A percentile compares a stretch with the other conserved stretches of the same genome.
phyloP scores from a whole-genome alignment of 305 asterid genomes.

The Euphrasia arctica region DNA sequence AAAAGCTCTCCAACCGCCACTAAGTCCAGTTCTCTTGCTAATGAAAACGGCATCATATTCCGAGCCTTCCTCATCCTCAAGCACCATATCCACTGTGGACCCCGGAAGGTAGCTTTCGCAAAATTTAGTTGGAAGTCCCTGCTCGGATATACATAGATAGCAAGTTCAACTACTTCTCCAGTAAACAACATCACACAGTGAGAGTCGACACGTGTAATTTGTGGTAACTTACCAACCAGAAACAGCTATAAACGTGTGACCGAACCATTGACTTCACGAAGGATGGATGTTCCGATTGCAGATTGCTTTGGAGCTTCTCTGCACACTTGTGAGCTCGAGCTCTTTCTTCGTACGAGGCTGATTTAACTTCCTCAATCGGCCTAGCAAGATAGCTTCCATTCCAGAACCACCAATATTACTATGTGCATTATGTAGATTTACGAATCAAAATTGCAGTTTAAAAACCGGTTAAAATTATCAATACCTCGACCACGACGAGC shows the following conservation, averaged over 20 bases:
- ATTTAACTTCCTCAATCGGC: constrained; percentile 71
- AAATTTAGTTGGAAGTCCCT: constrained; percentile 78
- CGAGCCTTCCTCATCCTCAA: constrained; percentile 61
- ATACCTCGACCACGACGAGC: constrained; percentile 74
- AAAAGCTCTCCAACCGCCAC: constrained; percentile 98
- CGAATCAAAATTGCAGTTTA: neutral
- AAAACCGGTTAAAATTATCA: neutral
- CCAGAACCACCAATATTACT: constrained; percentile 16
- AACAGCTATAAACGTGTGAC: constrained; percentile 89
- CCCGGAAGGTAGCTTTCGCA: constrained; percentile 66
- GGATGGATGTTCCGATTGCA: constrained; percentile 51
- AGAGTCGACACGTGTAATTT: neutral
- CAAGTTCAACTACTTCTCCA: neutral
- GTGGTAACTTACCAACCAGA: constrained; percentile 75
- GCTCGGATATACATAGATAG: constrained; percentile 17
- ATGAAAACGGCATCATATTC: constrained; percentile 61
- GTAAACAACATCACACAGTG: neutral
- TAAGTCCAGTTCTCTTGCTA: constrained; percentile 68
- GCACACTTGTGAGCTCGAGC: constrained; percentile 49
- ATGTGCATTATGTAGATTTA: constrained; percentile 5
- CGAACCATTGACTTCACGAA: constrained; percentile 35
- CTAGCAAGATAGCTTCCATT: constrained; percentile 66
- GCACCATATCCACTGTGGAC: constrained; percentile 46
- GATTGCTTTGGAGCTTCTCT: constrained; percentile 57
- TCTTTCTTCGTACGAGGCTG: constrained; percentile 54